These are phyloP conservation scores for Hylodesmum podocarpum DNA, from an alignment of 306 rosid genomes.

Conservation along the genomic window DNA sequence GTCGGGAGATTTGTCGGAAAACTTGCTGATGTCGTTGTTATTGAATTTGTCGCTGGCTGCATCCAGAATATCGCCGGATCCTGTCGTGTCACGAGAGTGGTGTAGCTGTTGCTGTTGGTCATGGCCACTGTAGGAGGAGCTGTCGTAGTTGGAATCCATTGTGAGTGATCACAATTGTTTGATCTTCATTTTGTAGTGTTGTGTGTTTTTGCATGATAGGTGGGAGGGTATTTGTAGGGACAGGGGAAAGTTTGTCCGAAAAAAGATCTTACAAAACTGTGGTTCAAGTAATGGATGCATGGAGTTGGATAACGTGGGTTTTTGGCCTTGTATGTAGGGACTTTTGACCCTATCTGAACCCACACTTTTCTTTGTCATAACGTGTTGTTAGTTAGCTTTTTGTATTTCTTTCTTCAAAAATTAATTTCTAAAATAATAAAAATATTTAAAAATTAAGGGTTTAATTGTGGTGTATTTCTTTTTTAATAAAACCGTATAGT, in stretches of 20 bases:
- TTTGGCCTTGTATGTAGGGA: not conserved
- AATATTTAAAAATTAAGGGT: too few species aligned
- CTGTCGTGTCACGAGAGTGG: slow-evolving; percentile 25
- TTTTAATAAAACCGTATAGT: too few species aligned
- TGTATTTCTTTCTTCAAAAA: too few species aligned
- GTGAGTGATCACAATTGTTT: not conserved
- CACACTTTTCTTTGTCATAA: not conserved
- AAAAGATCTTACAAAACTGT: not conserved
- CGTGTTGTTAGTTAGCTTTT: not conserved
- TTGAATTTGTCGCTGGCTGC: not conserved
- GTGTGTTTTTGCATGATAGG: not conserved
- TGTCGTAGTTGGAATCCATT: slow-evolving; percentile 25
- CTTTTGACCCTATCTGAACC: not conserved
- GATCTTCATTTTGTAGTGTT: not conserved
- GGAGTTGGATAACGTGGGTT: not conserved
- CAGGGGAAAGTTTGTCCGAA: not conserved
- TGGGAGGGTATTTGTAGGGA: not conserved
- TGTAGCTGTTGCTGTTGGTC: not conserved
- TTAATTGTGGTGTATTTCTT: too few species aligned
- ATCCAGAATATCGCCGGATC: slow-evolving; percentile 37
- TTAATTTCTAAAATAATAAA: too few species aligned
- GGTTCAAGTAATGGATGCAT: not conserved
- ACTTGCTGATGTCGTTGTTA: not conserved
- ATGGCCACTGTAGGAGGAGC: not conserved
- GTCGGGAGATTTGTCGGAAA: slow-evolving; percentile 29